Base-by-base conservation (phyloP, 2,329 filamentous ascomycete species). In the Leptodontidium sp. region DNA sequence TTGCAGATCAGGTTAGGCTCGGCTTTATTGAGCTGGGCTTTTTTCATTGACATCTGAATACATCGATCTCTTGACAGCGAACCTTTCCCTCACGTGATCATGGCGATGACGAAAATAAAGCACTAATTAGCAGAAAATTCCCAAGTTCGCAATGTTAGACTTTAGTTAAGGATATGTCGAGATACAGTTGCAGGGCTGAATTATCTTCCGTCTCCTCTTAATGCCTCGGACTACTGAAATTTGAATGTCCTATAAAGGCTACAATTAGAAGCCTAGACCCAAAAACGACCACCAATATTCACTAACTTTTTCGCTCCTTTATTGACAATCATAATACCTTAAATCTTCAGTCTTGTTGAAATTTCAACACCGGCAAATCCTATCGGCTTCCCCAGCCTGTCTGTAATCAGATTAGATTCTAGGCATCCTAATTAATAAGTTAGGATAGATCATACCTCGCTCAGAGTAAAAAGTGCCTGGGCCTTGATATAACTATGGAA, bases 401-500 rank as follows among this genome's bases (percentile, higher is more conserved):
- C 17, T 50, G 17, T 50, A 50, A 50, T 50, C 17, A 24, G 4
- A 24, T 50, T 50, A 50, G 17, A 50, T 50, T 50, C 47, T 24
- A 24, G 47, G 47, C 11, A 50, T 50, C 4, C 17, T 50, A 14
- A 24, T 50, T 50, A 45, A 32, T n/a, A n/a, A n/a, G n/a, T n/a
- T 53, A 49, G 55, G 32, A 49, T 24, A 69, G 17, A 35, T 59
- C n/a, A 84, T 87, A 97, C 93, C 88, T 92, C 90, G 78, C 91
- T 90, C 74, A 94, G 87, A 68, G 94, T 97, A 74, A 91, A 84
- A 70, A 94, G 85, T 49, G 95, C 94, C 77, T 95, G 95, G 71
- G 97, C 84, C 85, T 98, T 98, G 85, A 98, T 94, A 70, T 94
- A 81, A 70, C 94, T 93, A 80, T 98, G 95, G 76, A 97, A 92